These are phyloP conservation scores for Coemansia sp. DNA, from an alignment of 192 early-diverging fungal genomes.

Conservation along the genomic window DNA sequence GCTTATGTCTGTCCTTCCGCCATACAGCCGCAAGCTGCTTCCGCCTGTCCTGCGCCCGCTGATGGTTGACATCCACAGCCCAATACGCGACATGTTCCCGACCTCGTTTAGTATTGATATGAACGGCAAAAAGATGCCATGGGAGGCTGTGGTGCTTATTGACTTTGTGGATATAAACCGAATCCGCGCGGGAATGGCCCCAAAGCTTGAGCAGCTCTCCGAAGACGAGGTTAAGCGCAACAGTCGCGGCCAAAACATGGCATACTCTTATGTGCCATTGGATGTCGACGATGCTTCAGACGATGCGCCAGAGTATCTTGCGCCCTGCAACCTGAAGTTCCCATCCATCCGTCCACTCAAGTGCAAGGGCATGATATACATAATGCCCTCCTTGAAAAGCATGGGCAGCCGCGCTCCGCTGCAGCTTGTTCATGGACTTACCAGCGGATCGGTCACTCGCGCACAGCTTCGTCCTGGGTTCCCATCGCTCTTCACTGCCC, in stretches of 20 bases:
- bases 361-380: constrained; percentile 57
- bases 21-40: constrained; percentile 77
- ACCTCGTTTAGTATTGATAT: constrained; percentile 86
- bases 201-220: constrained; percentile 61
- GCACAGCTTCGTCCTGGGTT: constrained; percentile 75
- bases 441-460: constrained; percentile 63
- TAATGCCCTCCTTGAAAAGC: constrained; percentile 61
- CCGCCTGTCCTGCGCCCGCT: constrained; percentile 78
- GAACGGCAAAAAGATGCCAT: constrained; percentile 98
- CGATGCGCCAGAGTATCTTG: constrained; percentile 47
- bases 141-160: constrained; percentile 98
- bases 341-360: constrained; percentile 63
- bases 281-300: constrained; percentile 41
- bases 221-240: constrained; percentile 62
- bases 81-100: constrained; percentile 96
- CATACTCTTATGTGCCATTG: constrained; percentile 59
- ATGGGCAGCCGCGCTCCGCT: constrained; percentile 11
- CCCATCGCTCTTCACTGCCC: constrained; percentile 81
- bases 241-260: constrained; percentile 59
- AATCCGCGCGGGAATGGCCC: constrained; percentile 76
- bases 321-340: constrained; percentile 67
- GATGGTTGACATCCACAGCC: constrained; percentile 81
- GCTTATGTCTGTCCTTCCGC: constrained; percentile 97
- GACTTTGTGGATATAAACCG: constrained; percentile 94
- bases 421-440: constrained; percentile 61